These are phyloP conservation scores for Alternaria ventricosa DNA, from an alignment of 2,329 filamentous ascomycete species.

Conservation along the genomic window DNA sequence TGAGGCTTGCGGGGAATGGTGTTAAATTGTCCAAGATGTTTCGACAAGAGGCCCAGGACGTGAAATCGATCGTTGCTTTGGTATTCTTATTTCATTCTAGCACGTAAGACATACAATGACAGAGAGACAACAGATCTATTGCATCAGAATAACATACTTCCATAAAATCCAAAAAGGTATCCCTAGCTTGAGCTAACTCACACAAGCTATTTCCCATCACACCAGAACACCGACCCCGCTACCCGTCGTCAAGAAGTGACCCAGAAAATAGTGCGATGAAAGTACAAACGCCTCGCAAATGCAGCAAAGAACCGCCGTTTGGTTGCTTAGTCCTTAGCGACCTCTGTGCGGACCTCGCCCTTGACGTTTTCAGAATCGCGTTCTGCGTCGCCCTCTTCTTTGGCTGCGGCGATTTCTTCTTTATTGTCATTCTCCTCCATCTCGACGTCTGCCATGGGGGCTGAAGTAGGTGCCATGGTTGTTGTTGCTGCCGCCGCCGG, in stretches of 20 bases:
- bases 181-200: conserved; percentile 1
- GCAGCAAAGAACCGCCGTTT: background rate
- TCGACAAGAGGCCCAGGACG: background rate
- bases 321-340: conserved; percentile 30
- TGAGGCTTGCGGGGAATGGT: background rate
- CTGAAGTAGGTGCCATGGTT: conserved; percentile 24
- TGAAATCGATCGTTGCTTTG: background rate
- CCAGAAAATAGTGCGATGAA: conserved; percentile 3
- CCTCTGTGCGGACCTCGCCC: conserved; percentile 38
- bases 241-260: conserved; percentile 3
- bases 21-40: background rate
- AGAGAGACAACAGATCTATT: background rate
- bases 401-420: conserved; percentile 25
- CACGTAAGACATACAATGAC: background rate
- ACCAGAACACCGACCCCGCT: conserved; percentile 24
- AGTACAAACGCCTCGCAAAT: conserved; percentile 21
- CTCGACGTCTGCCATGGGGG: conserved; percentile 36
- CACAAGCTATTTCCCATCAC: conserved; percentile 14
- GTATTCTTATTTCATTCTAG: background rate
- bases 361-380: conserved; percentile 40
- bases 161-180: conserved; percentile 23
- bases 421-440: conserved; percentile 36
- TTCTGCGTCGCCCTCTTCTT: conserved; percentile 36
- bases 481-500: conserved; percentile 20
- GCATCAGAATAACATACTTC: background rate